Evolutionary conservation across 257 asterid genomes (phyloP), one percentile per base, ranked within the genome.

Genomic region (Solanum paucissectum): DNA sequence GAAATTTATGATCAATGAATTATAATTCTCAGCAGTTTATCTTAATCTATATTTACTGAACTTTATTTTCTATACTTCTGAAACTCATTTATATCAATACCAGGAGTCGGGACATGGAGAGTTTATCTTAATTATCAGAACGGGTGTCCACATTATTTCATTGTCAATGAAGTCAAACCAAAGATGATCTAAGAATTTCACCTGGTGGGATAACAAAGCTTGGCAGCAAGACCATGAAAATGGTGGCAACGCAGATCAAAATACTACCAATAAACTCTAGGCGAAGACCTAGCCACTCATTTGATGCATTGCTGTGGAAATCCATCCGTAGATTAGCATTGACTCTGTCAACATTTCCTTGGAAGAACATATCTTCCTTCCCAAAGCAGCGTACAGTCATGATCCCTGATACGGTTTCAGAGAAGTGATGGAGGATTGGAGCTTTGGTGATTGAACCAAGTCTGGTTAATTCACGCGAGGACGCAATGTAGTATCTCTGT

Each of bases 261-360:
- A 93, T 84, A 73, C 94, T 88, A n/a, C 98, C 98, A 9, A 95
- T 42, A 87, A 94, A 86, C 91, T 95, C 98, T 87, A 94, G 89
- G 33, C 98, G 98, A 72, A 94, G 94, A 33, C 98, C 95, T 71
- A 94, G 37, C 98, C 98, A 95, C 92, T 94, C 98, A 37, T 90
- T 95, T 4, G 95, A 91, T 55, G 91, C 97, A 86, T 77, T 90
- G 89, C 92, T 95, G 92, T 95, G 95, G 79, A 95, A 95, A 82
- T 88, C 92, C 95, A 93, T 94, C 55, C 91, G 91, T 74, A 92
- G 86, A 87, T 92, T 94, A 20, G 91, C 86, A 87, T 95, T 87
- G 37, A 95, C 94, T n/a, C 91, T 91, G 27, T 91, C 89, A 12
- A 94, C 81, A 74, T 91, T 94, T 58, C 79, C 96, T 77, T 92